Base-by-base conservation (phyloP, 2,329 filamentous ascomycete genomes). In the Harringtonia aguacate region DNA sequence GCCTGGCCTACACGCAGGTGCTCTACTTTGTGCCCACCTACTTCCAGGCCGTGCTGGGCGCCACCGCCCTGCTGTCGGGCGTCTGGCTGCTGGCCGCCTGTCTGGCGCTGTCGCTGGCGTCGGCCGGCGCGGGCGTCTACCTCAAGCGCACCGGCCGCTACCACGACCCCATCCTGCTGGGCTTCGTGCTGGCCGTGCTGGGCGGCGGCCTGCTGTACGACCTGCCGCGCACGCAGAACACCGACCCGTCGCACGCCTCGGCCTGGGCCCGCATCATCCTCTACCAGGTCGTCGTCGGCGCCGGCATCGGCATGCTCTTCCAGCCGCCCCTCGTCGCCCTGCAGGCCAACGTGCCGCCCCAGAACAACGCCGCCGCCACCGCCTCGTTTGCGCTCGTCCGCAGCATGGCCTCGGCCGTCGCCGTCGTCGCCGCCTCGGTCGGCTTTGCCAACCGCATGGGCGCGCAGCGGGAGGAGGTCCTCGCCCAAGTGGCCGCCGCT, bases 1-100 rank as follows among this genome's bases (percentile, higher is more conserved):
- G 62, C 0, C 65, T 79, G 53, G 72, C 77, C 29, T 83, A 82
- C 58, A 80, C 84, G 34, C 75, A 72, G 0, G 69, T 69, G 1
- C 74, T 78, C 40, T 88, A 85, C 60, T 88, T 84, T 53, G 65
- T 87, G 22, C 84, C 84, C 0, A 67, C 87, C 0, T 88, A 81
- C 60, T 80, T 86, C 47, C 84, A 89, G 56, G 72, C 78, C 3
- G 81, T 81, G 1, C 70, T 80, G 3, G 70, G 70, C 41, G 75
- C 75, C 2, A 69, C 70, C 0, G 77, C 81, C 0, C 62, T 84
- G 29, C 65, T 66, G n/a, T 84, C 77, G 0, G 73, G 73, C 4
- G 56, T 81, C 1, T 70, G 39, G 21, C 34, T 49, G 33, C 53
- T 52, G 14, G 31, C 48, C 29, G 14, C 37, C 36, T 39, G 39